phyloP scores from a whole-genome alignment of 352 stramenopile genomes.

The Pythium chondricola region DNA sequence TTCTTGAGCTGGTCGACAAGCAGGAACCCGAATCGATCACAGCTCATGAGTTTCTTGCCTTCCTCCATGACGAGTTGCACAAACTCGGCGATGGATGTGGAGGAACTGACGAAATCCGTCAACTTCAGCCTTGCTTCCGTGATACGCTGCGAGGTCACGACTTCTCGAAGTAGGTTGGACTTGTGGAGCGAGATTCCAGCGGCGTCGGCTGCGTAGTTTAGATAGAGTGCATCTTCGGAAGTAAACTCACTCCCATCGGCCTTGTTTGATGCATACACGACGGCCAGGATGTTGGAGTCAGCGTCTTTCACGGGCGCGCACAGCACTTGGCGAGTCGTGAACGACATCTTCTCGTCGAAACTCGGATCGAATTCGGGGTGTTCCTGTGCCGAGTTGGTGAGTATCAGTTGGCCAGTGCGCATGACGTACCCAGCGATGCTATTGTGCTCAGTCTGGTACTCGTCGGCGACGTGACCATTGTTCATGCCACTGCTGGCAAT shows the following conservation, averaged over 20 bases:
- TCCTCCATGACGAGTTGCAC: constrained; percentile 51
- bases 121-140: constrained; percentile 21
- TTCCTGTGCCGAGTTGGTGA: constrained; percentile 25
- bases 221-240: constrained; percentile 27
- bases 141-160: constrained; percentile 25
- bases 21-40: constrained; percentile 57
- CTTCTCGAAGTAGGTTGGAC: constrained; percentile 28
- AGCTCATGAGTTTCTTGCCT: constrained; percentile 47
- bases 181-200: constrained; percentile 36
- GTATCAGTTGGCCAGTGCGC: constrained; percentile 25
- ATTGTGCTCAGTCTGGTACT: constrained; percentile 32
- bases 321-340: constrained; percentile 21
- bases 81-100: constrained; percentile 45
- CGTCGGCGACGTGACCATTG: constrained; percentile 13
- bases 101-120: constrained; percentile 33
- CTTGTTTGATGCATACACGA: constrained; percentile 33
- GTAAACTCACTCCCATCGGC: constrained; percentile 24
- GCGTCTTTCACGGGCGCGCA: constrained; percentile 32
- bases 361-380: constrained; percentile 25
- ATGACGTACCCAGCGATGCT: constrained; percentile 25
- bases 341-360: constrained; percentile 24
- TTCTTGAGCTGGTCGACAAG: constrained; percentile 64
- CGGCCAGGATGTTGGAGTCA: constrained; percentile 24
- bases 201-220: constrained; percentile 30
- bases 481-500: constrained; percentile 10